Base-by-base conservation (phyloP, 2,329 filamentous ascomycete genomes). In the Eutypella sp. region DNA sequence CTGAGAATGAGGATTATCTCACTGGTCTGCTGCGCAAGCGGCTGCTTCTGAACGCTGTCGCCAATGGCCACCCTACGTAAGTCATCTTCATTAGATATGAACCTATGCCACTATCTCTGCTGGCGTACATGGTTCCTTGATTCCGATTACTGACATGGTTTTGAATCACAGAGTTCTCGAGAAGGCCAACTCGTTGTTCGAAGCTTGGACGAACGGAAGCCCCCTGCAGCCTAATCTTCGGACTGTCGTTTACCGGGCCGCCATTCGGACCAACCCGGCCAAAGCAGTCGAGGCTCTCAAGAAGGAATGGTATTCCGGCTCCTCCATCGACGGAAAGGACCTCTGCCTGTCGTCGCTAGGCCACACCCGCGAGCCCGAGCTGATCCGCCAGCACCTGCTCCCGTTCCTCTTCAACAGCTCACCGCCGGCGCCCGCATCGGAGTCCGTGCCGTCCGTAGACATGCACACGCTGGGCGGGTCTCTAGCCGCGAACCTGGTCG, bases 291-390 rank as follows among this genome's bases (percentile, higher is more conserved):
- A 86, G 23, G 78, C 84, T 7, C 77, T 99, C 45, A 89, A 92
- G 72, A 81, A 89, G 45, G 91, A 96, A 64, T 97, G 89, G 76
- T 76, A 82, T 52, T 83, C 75, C 42, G 93, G 89, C 11, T 85
- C 85, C 43, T 89, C 90, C 7, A 84, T 96, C 31, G 93, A 97
- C 59, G 91, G 90, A 57, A 95, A 91, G 67, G 90, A 96, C 56
- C 87, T 95, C 53, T 86, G 82, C 54, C 78, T 97, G 3, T 74
- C 79, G 31, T 81, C 87, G 4, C 77, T 99, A 38, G 89, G 90
- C 27, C 81, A 83, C 33, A 82, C 87, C 18, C 84, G 85, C 57
- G 81, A 89, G 45, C 62, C 69, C 10, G 78, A 82, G 9, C 72
- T 96, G 24, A 82, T 95, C 38, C 71, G 77, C 46, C 68, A 68